Conservation (phyloP, 2,329 filamentous ascomycete species). For the Beauveria brongniartii region DNA sequence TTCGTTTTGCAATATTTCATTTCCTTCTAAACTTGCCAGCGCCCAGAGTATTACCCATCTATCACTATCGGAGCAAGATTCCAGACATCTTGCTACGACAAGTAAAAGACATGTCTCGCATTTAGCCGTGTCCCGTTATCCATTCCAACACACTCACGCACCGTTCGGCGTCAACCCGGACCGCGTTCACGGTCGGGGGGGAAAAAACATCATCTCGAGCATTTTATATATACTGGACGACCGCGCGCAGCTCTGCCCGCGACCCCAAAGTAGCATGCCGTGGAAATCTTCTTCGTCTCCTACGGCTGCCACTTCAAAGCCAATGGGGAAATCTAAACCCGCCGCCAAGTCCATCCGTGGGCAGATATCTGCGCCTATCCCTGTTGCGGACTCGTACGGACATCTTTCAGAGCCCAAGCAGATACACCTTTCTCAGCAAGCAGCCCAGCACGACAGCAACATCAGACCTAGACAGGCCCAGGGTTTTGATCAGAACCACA, state of each 20-base stretch:
- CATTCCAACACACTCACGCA: conserved; percentile 1
- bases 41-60: background rate
- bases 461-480: background rate
- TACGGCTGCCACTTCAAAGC: background rate
- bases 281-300: conserved; percentile 4
- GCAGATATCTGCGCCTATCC: conserved; percentile 54
- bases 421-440: background rate
- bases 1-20: background rate
- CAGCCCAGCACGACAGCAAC: background rate
- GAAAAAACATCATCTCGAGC: background rate
- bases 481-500: background rate
- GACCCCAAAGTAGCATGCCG: background rate
- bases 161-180: background rate
- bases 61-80: background rate
- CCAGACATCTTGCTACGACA: background rate
- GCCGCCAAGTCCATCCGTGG: conserved; percentile 43
- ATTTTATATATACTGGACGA: background rate
- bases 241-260: background rate
- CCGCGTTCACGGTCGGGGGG: background rate
- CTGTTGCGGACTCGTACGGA: conserved; percentile 39
- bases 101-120: conserved; percentile 6
- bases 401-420: conserved; percentile 39
- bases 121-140: background rate
- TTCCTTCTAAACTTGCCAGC: background rate
- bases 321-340: background rate